Evolutionary conservation across 176 grass and related monocot genomes (phyloP), one percentile per base, ranked within the genome.

Genomic region (Zoysia pacifica): DNA sequence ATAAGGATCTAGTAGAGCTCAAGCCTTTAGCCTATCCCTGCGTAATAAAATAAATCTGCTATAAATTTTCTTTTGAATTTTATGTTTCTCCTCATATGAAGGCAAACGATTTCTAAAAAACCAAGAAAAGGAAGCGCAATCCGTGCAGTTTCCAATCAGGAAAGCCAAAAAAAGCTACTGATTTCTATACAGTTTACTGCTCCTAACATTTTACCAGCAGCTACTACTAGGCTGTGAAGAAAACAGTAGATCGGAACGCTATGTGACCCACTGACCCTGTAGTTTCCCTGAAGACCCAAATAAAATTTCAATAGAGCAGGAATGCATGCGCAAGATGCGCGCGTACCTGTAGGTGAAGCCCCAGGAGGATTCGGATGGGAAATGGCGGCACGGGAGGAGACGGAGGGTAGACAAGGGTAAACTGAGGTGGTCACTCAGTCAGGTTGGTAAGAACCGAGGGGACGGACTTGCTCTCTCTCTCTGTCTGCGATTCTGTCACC

Each of bases 281-380:
- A 39, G 49, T 40, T 65, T 85, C 37, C 68, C 19, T 36, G 58
- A 59, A 82, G 4, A 48, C 2, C 36, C 43, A 15, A 48, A 11
- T 2, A 5, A 76, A 62, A 15, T 3, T 50, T 56, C 11, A 60
- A 20, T 67, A 12, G 53, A 62, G 54, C 39, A 59, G 53, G 40
- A 65, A 78, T 52, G 61, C 11, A 38, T 11, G 52, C 15, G 15
- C 45, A 12, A 5, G 28, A 15, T 40, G 44, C 4, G 58, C n/a
- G 20, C 35, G 42, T 61, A 84, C 82, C 82, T 62, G 82, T 16
- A 28, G 45, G 63, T 36, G 62, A 70, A 43, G 61, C 40, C 19
- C 51, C 6, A 49, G 16, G 16, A 14, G 63, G 53, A 15, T 41
- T 58, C 18, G 62, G 72, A 48, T 20, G 40, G 58, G 50, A 3